These are phyloP conservation scores for Flueggea neowawraea DNA, from an alignment of 441 rosid species.

Conservation along the genomic window DNA sequence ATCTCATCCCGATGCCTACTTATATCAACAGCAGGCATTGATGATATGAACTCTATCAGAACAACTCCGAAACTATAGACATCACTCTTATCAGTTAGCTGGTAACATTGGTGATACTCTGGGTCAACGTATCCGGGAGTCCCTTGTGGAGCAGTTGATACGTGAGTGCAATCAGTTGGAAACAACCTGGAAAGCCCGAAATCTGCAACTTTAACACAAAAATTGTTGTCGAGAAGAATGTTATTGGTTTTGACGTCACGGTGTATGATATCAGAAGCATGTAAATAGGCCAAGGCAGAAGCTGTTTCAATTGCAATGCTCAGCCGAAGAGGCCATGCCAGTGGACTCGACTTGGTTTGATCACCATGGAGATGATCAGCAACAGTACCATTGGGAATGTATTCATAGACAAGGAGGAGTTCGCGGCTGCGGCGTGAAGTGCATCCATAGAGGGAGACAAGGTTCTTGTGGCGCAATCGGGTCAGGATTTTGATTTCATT, in stretches of 20 bases:
- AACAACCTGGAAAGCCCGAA: slow-evolving; percentile 32
- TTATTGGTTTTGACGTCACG: slow-evolving; percentile 78
- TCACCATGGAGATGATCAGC: slow-evolving; percentile 81
- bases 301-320: slow-evolving; percentile 87
- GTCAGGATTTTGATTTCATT: slow-evolving; percentile 80
- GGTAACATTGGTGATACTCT: slow-evolving; percentile 42
- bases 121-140: slow-evolving; percentile 33
- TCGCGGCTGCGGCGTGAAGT: slow-evolving; percentile 65
- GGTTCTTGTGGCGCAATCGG: slow-evolving; percentile 66
- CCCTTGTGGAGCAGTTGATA: slow-evolving; percentile 28
- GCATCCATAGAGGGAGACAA: slow-evolving; percentile 85
- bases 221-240: slow-evolving; percentile 60
- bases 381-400: slow-evolving; percentile 64
- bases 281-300: slow-evolving; percentile 65
- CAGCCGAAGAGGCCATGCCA: slow-evolving; percentile 69
- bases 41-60: slow-evolving; percentile 26
- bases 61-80: slow-evolving; percentile 29
- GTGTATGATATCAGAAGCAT: slow-evolving; percentile 70
- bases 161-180: slow-evolving; percentile 17
- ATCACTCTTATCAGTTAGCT: slow-evolving; percentile 38
- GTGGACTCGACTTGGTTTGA: slow-evolving; percentile 24
- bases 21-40: slow-evolving; percentile 30
- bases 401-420: slow-evolving; percentile 85
- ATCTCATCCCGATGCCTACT: slow-evolving; percentile 20
- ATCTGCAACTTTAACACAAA: slow-evolving; percentile 71